A percentile compares a stretch with the other conserved stretches of the same genome.
phyloP scores from a whole-genome alignment of 129 eudicot genomes.

The Escallonia herrerae region DNA sequence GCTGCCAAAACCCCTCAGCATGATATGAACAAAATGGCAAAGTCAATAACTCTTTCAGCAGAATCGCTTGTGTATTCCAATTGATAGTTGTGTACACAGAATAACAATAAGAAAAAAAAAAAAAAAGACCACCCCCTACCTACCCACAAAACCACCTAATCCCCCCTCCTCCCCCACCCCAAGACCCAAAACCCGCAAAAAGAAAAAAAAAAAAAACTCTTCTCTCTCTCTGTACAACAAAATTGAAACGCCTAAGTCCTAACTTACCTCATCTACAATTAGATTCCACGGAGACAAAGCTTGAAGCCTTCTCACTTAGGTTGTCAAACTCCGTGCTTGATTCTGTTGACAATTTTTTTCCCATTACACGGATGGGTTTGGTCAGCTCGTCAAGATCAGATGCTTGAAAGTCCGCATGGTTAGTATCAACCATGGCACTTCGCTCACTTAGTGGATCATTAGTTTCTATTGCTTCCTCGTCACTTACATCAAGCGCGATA shows the following conservation, averaged over 20 bases:
- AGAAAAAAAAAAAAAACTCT: neutral
- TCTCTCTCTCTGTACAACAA: neutral
- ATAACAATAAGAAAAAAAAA: too few species aligned
- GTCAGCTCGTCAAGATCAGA: slow-evolving; percentile 39
- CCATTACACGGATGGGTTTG: slow-evolving; percentile 43
- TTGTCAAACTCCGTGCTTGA: slow-evolving; percentile 13
- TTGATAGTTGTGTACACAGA: too few species aligned
- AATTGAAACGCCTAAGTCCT: neutral
- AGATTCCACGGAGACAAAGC: slow-evolving; percentile 16
- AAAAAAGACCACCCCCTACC: neutral
- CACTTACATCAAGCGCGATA: slow-evolving; percentile 50
- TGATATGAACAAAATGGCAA: too few species aligned
- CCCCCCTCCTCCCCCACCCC: neutral
- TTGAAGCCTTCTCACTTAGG: slow-evolving; percentile 14
- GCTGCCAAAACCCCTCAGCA: too few species aligned
- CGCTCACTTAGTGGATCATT: slow-evolving; percentile 13
- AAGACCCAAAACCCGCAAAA: neutral
- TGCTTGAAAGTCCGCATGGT: slow-evolving; percentile 4
- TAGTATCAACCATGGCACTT: slow-evolving; percentile 7
- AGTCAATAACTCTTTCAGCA: too few species aligned
- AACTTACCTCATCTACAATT: slow-evolving; percentile 7
- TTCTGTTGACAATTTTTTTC: neutral
- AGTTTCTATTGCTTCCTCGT: slow-evolving; percentile 31
- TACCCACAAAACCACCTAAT: neutral
- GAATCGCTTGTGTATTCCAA: too few species aligned